Evolutionary conservation across 306 rosid species (phyloP).

Genomic region (Corylus avellana): DNA sequence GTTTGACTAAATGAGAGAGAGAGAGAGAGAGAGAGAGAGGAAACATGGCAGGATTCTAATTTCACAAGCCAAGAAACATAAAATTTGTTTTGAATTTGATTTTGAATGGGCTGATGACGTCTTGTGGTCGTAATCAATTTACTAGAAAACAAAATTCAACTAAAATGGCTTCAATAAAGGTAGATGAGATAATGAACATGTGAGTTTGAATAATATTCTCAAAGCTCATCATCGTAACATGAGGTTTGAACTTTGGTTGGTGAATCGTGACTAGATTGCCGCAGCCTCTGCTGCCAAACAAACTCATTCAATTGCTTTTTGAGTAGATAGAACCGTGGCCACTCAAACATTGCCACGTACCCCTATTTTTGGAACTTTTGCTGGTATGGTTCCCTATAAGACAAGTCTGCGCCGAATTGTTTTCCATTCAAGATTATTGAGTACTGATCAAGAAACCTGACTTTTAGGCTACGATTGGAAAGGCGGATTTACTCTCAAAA

Average conservation of each 20-base stretch:
- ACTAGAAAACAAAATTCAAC: not conserved
- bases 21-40: not conserved
- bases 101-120: not conserved
- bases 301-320: not conserved
- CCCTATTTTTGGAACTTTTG: not conserved
- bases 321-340: not conserved
- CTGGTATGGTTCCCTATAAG: not conserved
- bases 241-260: slow-evolving; percentile 5
- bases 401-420: not conserved
- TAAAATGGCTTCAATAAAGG: not conserved
- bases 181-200: not conserved
- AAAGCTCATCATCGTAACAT: too few species aligned
- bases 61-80: not conserved
- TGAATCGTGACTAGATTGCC: not conserved
- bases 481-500: too few species aligned
- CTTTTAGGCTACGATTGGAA: not conserved
- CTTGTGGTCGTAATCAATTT: not conserved
- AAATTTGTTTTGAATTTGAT: not conserved
- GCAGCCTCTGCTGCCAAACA: not conserved
- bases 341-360: not conserved
- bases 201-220: slow-evolving; percentile 6
- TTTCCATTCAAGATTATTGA: not conserved
- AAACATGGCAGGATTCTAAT: too few species aligned
- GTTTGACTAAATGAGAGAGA: slow-evolving; percentile 12
- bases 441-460: not conserved